Evolutionary conservation across 352 stramenopile species (phyloP), one percentile per base, ranked within the genome.

Genomic region (Pythium rhizo-oryzae): DNA sequence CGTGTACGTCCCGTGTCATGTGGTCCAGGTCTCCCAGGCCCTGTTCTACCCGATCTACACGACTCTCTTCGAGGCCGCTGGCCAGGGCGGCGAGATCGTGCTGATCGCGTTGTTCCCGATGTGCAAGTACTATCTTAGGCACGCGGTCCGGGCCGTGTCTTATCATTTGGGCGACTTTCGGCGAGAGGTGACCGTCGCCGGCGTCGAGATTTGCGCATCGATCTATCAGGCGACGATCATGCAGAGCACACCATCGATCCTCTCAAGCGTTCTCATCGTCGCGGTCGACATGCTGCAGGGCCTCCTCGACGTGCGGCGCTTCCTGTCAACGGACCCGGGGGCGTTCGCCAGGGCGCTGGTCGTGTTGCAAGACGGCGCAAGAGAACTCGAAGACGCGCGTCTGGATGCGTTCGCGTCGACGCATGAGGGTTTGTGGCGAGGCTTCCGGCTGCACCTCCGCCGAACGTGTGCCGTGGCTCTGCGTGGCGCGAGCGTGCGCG

Each of bases 221-320:
- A 46, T 46, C 6, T 59, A 59, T 9, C 52, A 59, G 19, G 18
- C 52, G 19, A 46, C 30, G 6, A 59, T 59, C 52, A 59, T 59
- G 52, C 52, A 59, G 19, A 30, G 1, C 16, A 59, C 52, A 11
- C 52, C 52, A 30, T 47, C 52, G 15, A 12, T 28, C 4, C 8
- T 28, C 30, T 13, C 25, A 18, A 19, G 13, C 8, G 30, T 19
- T 18, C 8, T 28, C 13, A 16, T 59, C 33, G 15, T 59, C 19
- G 30, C 0, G 12, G 44, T 59, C 33, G 52, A 59, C 37, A 28
- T 59, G 9, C 1, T 59, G 6, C 43, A 50, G 8, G 43, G 43
- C 13, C 19, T 50, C 2, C 2, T 23, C 19, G 18, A 23, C 13
- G 43, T 50, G 1, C 43, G 43, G 13, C 43, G 18, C 5, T 44